A percentile compares a stretch with the other conserved stretches of the same genome.
Evolutionary conservation across 768 basidiomycete species (phyloP).

Genomic region (Amanita thiersii): DNA sequence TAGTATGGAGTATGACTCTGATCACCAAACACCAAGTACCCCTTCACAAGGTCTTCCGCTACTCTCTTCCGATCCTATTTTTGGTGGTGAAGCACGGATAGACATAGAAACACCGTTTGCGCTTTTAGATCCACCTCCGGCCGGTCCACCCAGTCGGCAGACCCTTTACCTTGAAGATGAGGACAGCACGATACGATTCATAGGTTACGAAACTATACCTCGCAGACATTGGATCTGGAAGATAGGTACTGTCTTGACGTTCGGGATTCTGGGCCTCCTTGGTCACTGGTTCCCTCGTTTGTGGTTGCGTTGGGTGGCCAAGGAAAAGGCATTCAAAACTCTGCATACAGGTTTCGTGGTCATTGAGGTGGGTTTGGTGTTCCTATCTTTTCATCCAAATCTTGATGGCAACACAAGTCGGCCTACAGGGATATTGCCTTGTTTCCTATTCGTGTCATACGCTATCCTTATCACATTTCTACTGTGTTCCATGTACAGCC

Average conservation of each 20-base stretch:
- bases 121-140: slow-evolving; percentile 59
- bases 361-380: slow-evolving; percentile 63
- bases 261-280: slow-evolving; percentile 69
- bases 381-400: slow-evolving; percentile 2
- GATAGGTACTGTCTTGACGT: slow-evolving; percentile 51
- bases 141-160: slow-evolving; percentile 81
- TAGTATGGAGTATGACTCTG: slow-evolving; percentile 67
- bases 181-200: slow-evolving; percentile 79
- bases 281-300: slow-evolving; percentile 92
- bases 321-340: slow-evolving; percentile 75
- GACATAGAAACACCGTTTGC: slow-evolving; percentile 69
- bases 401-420: slow-evolving; percentile 47
- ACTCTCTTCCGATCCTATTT: slow-evolving; percentile 68
- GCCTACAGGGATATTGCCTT: slow-evolving; percentile 76
- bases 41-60: slow-evolving; percentile 50
- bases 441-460: slow-evolving; percentile 57
- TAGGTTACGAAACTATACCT: slow-evolving; percentile 68
- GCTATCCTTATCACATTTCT: slow-evolving; percentile 71
- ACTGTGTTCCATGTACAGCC: slow-evolving; percentile 59
- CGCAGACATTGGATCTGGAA: slow-evolving; percentile 70
- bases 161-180: slow-evolving; percentile 83
- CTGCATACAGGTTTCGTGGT: slow-evolving; percentile 69
- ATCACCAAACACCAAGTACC: slow-evolving; percentile 52
- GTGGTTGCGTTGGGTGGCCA: slow-evolving; percentile 85
- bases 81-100: slow-evolving; percentile 76